Evolutionary conservation across 31 red algal genomes (phyloP), one percentile per base, ranked within the genome.

Genomic region (Odonthalia washingtoniensis): DNA sequence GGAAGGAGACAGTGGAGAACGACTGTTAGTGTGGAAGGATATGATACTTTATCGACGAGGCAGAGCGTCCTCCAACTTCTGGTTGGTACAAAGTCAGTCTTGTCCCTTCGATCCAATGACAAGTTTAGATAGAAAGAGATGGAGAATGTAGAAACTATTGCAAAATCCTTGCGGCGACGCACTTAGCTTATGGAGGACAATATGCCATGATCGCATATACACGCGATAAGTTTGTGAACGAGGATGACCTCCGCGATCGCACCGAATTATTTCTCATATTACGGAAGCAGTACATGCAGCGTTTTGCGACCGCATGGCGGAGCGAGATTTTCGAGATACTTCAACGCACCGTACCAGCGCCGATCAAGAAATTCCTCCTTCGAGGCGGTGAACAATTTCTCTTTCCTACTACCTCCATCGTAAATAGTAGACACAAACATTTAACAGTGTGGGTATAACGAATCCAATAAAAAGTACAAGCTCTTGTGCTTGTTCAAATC

Each of bases 381-480:
- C 31, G n/a, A 9, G 6, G 9, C 9, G 34, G 66, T 21, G 66
- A 70, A 70, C 9, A 70, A 27, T 70, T 28, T 70, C 6, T 70
- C 66, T 12, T 70, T 70, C 66, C 31, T 70, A 27, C 31, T 17
- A 21, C 9, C 12, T 12, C 14, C 66, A 9, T 37, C 66, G 14
- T 9, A 9, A 12, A 70, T 28, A 21, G 66, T 28, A 34, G 66
- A 28, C 9, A 70, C 34, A 57, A 70, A 70, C 9, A 28, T 37
- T 28, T 70, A 27, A 9, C 66, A 70, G 9, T n/a, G n/a, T n/a
- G n/a, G n/a, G n/a, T n/a, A n/a, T n/a, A n/a, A n/a, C n/a, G n/a
- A n/a, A n/a, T n/a, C 66, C 34, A 70, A 9, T 37, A 70, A 34
- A 32, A 70, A 70, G 34, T 70, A 70, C 28, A 70, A 27, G 28